These are phyloP conservation scores for Pouteria glomerata DNA, from an alignment of 148 eudicot species.

Conservation along the genomic window DNA sequence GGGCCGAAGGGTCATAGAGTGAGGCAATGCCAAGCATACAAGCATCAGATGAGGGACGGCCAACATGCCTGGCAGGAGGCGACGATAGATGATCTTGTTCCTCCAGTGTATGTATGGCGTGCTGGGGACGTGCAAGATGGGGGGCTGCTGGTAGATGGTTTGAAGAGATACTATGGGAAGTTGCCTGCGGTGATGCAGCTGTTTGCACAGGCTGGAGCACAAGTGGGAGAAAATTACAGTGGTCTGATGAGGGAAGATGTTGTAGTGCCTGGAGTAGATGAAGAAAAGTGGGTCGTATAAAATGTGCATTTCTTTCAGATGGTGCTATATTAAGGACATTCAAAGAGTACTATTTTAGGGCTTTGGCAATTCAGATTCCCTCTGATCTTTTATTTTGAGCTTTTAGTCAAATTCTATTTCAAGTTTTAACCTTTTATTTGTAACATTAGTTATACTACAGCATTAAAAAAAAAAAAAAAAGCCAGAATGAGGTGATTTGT, in stretches of 20 bases:
- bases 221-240: conserved; percentile 19
- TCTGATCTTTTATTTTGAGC: too few relatives aligned
- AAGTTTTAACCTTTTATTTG: too few relatives aligned
- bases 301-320: too few relatives aligned
- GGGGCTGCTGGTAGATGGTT: conserved; percentile 22
- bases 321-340: too few relatives aligned
- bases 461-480: too few relatives aligned
- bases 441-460: too few relatives aligned
- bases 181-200: conserved; percentile 41
- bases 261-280: conserved; percentile 28
- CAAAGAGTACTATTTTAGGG: too few relatives aligned
- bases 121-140: conserved; percentile 12
- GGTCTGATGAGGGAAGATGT: conserved; percentile 33
- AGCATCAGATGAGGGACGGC: conserved; percentile 52
- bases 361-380: too few relatives aligned
- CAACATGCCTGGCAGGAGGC: conserved; percentile 56
- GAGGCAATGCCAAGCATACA: conserved; percentile 39
- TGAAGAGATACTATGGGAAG: conserved; percentile 39
- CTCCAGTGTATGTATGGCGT: conserved; percentile 30
- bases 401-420: too few relatives aligned
- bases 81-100: conserved; percentile 34
- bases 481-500: too few relatives aligned
- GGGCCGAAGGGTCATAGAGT: conserved; percentile 48
- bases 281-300: conserved; percentile 34
- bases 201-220: conserved; percentile 28